These are phyloP conservation scores for Colletotrichum echinochloae DNA, from an alignment of 2,329 filamentous ascomycete genomes.

Conservation along the genomic window DNA sequence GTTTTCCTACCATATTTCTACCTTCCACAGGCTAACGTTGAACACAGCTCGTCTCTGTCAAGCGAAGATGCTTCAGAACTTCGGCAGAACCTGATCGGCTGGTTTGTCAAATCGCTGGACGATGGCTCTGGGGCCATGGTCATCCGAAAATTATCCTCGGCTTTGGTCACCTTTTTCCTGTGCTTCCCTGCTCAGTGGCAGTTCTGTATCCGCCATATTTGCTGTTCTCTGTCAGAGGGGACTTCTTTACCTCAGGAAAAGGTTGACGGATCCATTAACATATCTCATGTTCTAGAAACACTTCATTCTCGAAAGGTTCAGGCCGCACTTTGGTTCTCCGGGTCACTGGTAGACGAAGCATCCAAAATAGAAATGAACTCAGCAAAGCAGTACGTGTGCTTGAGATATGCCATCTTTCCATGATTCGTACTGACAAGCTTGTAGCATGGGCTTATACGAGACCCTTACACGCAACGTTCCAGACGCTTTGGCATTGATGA, in stretches of 20 bases:
- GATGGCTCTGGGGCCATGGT: conserved; percentile 70
- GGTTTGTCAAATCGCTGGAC: conserved; percentile 68
- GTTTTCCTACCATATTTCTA: not conserved
- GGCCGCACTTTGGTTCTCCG: conserved; percentile 73
- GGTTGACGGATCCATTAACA: conserved; percentile 52
- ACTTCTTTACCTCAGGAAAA: conserved; percentile 41
- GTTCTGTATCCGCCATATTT: conserved; percentile 71
- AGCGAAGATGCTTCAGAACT: conserved; percentile 70
- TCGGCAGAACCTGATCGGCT: conserved; percentile 70
- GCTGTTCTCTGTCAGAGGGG: conserved; percentile 57
- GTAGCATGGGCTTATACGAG: conserved; percentile 54
- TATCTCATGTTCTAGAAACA: conserved; percentile 60
- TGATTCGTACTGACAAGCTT: conserved; percentile 2
- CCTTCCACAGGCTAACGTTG: conserved; percentile 20
- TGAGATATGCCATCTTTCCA: not conserved
- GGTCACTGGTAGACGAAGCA: conserved; percentile 73
- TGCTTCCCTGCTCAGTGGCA: conserved; percentile 77
- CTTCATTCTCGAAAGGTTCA: conserved; percentile 62
- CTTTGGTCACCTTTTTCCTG: conserved; percentile 79
- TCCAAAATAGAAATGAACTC: conserved; percentile 75
- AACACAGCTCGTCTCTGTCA: conserved; percentile 60
- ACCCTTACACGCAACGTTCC: conserved; percentile 54
- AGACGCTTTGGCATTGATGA: conserved; percentile 57
- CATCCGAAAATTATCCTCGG: conserved; percentile 80
- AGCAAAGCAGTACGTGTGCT: conserved; percentile 62